Conservation (phyloP, 2,329 filamentous ascomycete species). For the Aspergillus sp. region DNA sequence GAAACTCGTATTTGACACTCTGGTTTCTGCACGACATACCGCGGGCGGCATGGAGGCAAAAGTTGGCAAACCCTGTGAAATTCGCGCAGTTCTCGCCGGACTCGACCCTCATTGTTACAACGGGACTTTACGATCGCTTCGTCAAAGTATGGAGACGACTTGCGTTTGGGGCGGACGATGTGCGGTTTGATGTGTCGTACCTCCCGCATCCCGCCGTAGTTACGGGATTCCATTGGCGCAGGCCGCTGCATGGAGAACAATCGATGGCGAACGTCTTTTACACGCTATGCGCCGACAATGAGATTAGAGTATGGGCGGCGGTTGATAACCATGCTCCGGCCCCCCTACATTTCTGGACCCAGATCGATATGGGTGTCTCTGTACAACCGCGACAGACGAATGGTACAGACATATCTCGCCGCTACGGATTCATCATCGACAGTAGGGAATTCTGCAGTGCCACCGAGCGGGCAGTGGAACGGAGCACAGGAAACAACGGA, state of each 20-base stretch:
- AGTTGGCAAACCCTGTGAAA: conserved; percentile 70
- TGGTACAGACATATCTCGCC: conserved; percentile 42
- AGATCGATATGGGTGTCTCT: conserved; percentile 72
- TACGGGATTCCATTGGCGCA: conserved; percentile 83
- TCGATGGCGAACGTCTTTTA: conserved; percentile 84
- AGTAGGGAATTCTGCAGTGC: conserved; percentile 75
- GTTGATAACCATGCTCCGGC: conserved; percentile 70
- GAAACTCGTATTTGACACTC: conserved; percentile 67
- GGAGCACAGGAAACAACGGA: conserved; percentile 58
- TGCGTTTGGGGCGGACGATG: conserved; percentile 77
- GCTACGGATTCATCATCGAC: conserved; percentile 80
- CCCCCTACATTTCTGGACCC: conserved; percentile 75
- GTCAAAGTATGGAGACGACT: conserved; percentile 92
- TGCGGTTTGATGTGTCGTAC: conserved; percentile 87
- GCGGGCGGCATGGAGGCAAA: conserved; percentile 68
- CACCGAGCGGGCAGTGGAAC: conserved; percentile 72
- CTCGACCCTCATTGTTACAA: conserved; percentile 80
- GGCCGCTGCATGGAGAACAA: conserved; percentile 73
- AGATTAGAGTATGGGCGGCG: conserved; percentile 79
- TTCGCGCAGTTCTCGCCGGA: conserved; percentile 81
- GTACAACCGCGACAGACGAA: conserved; percentile 58
- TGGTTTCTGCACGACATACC: conserved; percentile 57
- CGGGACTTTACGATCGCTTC: conserved; percentile 73
- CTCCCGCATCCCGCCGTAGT: conserved; percentile 79
- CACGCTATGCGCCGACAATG: conserved; percentile 78